Base-by-base conservation (phyloP, 2,329 filamentous ascomycete species). In the Nannizzia gypsea region DNA sequence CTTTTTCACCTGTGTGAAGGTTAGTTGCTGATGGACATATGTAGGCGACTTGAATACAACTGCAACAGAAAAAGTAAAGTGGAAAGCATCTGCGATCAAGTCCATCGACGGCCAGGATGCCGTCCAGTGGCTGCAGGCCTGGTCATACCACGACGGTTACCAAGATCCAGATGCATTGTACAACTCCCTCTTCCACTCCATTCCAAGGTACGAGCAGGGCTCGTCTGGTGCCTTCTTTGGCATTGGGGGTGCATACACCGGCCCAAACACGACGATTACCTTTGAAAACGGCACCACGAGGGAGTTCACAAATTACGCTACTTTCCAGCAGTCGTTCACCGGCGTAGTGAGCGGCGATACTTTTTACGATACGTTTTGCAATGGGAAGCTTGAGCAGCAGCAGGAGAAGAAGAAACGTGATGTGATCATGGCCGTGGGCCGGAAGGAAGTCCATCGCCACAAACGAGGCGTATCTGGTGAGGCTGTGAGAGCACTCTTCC, bases 311-410 rank as follows among this genome's bases (percentile, higher is more conserved):
- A 72, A 71, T 61, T 56, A 59, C 17, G 70, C 69, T n/a, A 42
- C 62, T 5, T 62, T 65, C 9, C 50, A 11, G 8, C 61, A 61
- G 6, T 63, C 71, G 61, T 72, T 77, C 61, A 66, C 66, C 52
- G 67, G 69, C 52, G 68, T 76, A 38, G 66, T 70, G 22, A 72
- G 70, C 61, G 77, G 76, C 0, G 62, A 68, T 9, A 63, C 70
- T 1, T 75, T 78, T 62, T 78, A 76, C 57, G 52, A 71, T 8
- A 69, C 67, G 42, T 77, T 77, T 59, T 71, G 69, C 59, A 66
- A 57, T 28, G 65, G 64, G 50, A 44, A 62, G 11, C 44, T 60
- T 52, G 52, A 56, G 9, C 46, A 48, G 40, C 52, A 60, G 13
- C 64, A 65, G 54, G 22, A 40, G 31, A 55, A 59, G 31, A 63